A percentile compares a stretch with the other conserved stretches of the same genome.
Conservation (phyloP, 2,329 filamentous ascomycete genomes). For the Sporothrix phasma region DNA sequence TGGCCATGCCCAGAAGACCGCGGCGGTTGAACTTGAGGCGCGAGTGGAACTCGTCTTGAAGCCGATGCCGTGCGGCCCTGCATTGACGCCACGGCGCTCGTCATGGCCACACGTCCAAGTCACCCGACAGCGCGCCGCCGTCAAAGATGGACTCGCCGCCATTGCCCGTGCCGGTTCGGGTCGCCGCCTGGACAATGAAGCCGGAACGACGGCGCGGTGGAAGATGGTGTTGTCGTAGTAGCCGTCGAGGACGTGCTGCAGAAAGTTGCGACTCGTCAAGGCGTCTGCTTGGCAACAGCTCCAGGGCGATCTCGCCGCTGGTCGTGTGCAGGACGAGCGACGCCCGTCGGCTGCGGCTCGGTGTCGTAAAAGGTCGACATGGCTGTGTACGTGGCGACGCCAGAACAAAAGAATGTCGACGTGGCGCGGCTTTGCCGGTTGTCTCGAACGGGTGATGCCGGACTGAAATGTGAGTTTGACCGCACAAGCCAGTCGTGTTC, state of each 20-base stretch:
- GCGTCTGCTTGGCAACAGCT: conserved; percentile 90
- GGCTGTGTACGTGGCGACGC: background rate
- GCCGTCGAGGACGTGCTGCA: conserved; percentile 87
- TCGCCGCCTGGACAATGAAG: conserved; percentile 91
- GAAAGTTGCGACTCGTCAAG: conserved; percentile 84
- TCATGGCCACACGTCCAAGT: conserved; percentile 64
- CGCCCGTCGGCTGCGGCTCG: conserved; percentile 85
- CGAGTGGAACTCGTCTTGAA: conserved; percentile 85
- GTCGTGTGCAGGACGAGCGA: conserved; percentile 88
- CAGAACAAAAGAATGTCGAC: no score
- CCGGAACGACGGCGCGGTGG: conserved; percentile 82
- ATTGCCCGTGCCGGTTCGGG: conserved; percentile 80
- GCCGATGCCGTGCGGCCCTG: conserved; percentile 47
- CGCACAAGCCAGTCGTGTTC: background rate
- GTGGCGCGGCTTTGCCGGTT: no score
- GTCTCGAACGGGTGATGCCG: no score
- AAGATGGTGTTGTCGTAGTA: conserved; percentile 94
- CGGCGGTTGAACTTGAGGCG: conserved; percentile 86
- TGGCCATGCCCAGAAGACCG: conserved; percentile 92
- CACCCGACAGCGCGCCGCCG: conserved; percentile 62
- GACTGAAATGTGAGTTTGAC: background rate
- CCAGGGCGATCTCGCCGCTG: conserved; percentile 76
- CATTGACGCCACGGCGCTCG: conserved; percentile 51
- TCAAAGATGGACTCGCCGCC: conserved; percentile 91
- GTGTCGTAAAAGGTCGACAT: conserved; percentile 94